phyloP scores from a whole-genome alignment of 2,329 filamentous ascomycete species.

The Pochonia chlamydosporia region DNA sequence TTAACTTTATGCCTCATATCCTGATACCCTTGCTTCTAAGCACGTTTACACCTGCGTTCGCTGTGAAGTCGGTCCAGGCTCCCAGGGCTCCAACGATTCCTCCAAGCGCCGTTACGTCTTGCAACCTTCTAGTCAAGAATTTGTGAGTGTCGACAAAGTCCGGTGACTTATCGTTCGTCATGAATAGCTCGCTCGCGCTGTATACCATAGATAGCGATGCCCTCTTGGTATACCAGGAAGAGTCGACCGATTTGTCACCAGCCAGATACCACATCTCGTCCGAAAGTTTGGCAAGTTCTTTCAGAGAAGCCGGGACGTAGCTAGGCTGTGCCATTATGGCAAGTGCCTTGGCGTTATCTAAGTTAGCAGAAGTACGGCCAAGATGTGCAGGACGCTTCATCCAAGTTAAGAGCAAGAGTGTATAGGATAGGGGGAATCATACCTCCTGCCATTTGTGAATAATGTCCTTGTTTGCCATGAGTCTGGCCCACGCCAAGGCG shows the following conservation, averaged over 20 bases:
- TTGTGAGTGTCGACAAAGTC: constrained; percentile 71
- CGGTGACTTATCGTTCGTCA: constrained; percentile 78
- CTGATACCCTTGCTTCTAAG: constrained; percentile 82
- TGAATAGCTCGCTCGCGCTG: constrained; percentile 80
- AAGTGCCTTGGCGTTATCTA: constrained; percentile 57
- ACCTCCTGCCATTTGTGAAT: constrained; percentile 85
- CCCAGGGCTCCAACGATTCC: constrained; percentile 57
- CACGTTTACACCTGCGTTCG: constrained; percentile 70
- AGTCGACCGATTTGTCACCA: constrained; percentile 75
- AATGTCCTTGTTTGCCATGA: constrained; percentile 68
- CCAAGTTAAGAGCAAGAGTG: not conserved
- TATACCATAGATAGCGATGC: constrained; percentile 51
- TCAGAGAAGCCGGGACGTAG: constrained; percentile 68
- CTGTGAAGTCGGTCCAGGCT: constrained; percentile 79
- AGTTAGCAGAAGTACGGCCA: not conserved
- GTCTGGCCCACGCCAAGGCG: constrained; percentile 65
- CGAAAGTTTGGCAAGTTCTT: constrained; percentile 73
- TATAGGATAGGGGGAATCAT: constrained; percentile 10
- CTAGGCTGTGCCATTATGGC: constrained; percentile 83
- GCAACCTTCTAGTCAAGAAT: constrained; percentile 71
- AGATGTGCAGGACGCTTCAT: too few relatives aligned
- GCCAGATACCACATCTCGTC: constrained; percentile 91
- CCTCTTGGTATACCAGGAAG: constrained; percentile 74
- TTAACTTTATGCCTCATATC: constrained; percentile 50
- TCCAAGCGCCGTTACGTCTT: constrained; percentile 61